Percentiles rank a stretch among this genome's conserved stretches.
These are phyloP conservation scores for Pseudocercospora eumusae DNA, from an alignment of 2,329 filamentous ascomycete genomes.

Conservation along the genomic window DNA sequence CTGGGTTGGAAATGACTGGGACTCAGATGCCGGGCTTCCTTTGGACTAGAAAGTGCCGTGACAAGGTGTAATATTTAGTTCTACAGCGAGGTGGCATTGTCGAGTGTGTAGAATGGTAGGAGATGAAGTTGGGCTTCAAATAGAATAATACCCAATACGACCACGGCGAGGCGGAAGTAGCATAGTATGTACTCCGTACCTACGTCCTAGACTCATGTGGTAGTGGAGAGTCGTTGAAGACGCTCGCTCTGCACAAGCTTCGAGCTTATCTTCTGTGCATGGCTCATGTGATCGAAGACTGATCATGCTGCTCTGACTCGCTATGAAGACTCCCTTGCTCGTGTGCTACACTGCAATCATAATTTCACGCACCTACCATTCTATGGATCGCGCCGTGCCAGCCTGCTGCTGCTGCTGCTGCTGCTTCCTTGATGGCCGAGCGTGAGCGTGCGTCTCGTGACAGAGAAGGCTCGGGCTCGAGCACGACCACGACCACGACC, in stretches of 20 bases:
- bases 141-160: no score
- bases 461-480: slow-evolving; percentile 1
- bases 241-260: not conserved
- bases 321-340: slow-evolving; percentile 9
- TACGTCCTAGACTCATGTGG: no score
- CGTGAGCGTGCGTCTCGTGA: slow-evolving; percentile 24
- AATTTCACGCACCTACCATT: not conserved
- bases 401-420: not conserved
- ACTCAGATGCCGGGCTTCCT: not conserved
- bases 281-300: slow-evolving; percentile 8
- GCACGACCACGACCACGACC: no score
- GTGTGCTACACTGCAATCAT: slow-evolving; percentile 6
- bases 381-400: slow-evolving; percentile 3
- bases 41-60: not conserved
- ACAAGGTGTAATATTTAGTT: not conserved
- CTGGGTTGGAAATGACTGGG: slow-evolving; percentile 2
- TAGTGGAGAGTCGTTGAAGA: not conserved
- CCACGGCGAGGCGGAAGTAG: not conserved
- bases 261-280: slow-evolving; percentile 6
- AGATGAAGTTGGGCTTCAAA: no score
- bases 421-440: slow-evolving; percentile 26
- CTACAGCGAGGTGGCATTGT: not conserved
- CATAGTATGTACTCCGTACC: no score
- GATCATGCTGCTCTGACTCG: slow-evolving; percentile 13
- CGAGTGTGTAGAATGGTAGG: not conserved